phyloP scores from a whole-genome alignment of 1,284 basidiomycete species.

The Trichosporon sp. region DNA sequence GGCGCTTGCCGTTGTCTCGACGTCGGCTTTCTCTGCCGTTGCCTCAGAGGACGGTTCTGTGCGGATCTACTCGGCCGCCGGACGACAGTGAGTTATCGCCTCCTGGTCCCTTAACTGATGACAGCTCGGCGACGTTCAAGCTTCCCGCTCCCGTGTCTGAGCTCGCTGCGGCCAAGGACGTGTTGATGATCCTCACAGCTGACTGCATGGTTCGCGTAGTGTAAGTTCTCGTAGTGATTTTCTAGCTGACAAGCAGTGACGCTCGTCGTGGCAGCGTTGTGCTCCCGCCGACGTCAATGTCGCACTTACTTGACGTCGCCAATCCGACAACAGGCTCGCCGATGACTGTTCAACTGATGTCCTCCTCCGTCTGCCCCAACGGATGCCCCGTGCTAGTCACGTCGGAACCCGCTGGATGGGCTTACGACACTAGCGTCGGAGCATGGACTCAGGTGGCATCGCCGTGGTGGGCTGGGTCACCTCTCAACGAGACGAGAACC shows the following conservation, averaged over 20 bases:
- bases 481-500: constrained; percentile 12
- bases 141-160: constrained; percentile 67
- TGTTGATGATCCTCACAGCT: constrained; percentile 66
- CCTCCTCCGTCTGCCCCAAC: constrained; percentile 64
- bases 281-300: constrained; percentile 62
- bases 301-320: constrained; percentile 53
- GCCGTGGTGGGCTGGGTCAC: constrained; percentile 60
- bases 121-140: constrained; percentile 60
- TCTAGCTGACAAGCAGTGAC: constrained; percentile 55
- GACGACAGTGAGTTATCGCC: constrained; percentile 58
- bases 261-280: constrained; percentile 59
- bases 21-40: constrained; percentile 64
- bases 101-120: constrained; percentile 9
- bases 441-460: constrained; percentile 70
- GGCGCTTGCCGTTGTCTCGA: constrained; percentile 61
- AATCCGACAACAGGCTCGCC: constrained; percentile 42
- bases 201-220: constrained; percentile 66
- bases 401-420: constrained; percentile 66
- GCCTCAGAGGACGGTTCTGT: constrained; percentile 70
- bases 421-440: constrained; percentile 63
- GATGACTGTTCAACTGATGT: constrained; percentile 39
- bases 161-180: constrained; percentile 60
- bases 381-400: constrained; percentile 69
- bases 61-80: constrained; percentile 70
- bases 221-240: constrained; percentile 49